Conservation (phyloP, 192 early-diverging fungal species). For the Chytriomyces sp. region DNA sequence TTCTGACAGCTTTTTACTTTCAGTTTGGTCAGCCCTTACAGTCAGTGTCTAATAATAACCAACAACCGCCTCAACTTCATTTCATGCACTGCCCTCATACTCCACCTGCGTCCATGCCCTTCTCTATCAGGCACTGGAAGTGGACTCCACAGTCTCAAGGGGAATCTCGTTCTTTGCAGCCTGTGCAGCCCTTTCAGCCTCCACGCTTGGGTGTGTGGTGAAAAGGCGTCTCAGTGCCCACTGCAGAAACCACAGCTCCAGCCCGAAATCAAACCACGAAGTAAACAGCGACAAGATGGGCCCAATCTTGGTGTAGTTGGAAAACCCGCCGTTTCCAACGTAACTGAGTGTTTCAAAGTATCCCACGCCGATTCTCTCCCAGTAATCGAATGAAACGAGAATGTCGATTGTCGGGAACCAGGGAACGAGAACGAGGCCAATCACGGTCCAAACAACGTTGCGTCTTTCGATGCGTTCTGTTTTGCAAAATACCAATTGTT, state of each 20-base stretch:
- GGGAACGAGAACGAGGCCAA: not conserved
- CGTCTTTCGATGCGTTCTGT: not conserved
- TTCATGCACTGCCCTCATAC: no score
- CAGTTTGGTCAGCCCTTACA: no score
- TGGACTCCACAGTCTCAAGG: no score
- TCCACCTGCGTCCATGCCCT: no score
- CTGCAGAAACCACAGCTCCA: conserved; percentile 4
- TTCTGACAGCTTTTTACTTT: no score
- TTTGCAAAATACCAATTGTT: no score
- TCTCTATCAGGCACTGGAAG: no score
- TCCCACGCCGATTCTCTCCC: conserved; percentile 5
- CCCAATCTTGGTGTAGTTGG: conserved; percentile 3
- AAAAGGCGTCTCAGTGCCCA: not conserved
- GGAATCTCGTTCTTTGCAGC: no score
- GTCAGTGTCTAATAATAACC: no score
- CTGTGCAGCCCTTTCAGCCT: no score
- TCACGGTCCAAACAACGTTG: not conserved
- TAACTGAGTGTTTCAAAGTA: not conserved
- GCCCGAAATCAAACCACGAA: conserved; percentile 7
- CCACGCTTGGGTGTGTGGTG: not conserved
- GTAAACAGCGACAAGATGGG: conserved; percentile 10
- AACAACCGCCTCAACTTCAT: no score
- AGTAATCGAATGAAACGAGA: conserved; percentile 6
- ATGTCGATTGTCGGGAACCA: conserved; percentile 17
- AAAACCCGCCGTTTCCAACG: not conserved